Evolutionary conservation across 345 rosid species (phyloP), one percentile per base, ranked within the genome.

Genomic region (Salix purpurea): DNA sequence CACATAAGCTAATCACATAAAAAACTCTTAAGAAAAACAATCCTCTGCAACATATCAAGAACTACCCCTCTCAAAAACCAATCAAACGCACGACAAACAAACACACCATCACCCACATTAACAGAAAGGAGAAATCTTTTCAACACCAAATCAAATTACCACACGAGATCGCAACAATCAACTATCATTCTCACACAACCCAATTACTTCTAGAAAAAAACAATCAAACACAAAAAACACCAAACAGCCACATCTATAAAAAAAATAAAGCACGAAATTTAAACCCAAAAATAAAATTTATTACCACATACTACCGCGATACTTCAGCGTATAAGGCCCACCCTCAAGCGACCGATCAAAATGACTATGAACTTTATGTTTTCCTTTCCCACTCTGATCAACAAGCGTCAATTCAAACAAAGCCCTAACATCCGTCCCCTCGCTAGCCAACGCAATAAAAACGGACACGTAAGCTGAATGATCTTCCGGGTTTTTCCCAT

Each of bases 331-430:
- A 80, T 89, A 90, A 7, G 94, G 94, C 2, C 94, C 94, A 72
- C 91, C 74, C 77, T 82, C 94, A 4, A 90, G 85, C 58, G 90
- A 84, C 21, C 94, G 86, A 74, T 87, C 92, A 65, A 90, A 90
- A 84, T 90, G 94, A 85, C 91, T 87, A 56, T 90, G 94, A 36
- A 90, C 89, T 78, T 89, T 91, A 76, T 91, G 94, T 78, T 83
- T 88, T 19, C 80, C 91, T 76, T 89, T 89, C n/a, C 91, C 94
- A 73, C 92, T 89, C 86, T 91, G 94, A 76, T 91, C 90, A 70
- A 87, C 37, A 16, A 91, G 89, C 76, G 92, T 89, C 67, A 91
- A 81, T 84, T 88, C 91, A 44, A 91, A 91, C 73, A 91, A 74
- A 8, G 91, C 94, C 68, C 92, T 83, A 0, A 91, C 90, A 46